Percentiles rank a stretch among this genome's conserved stretches.
Evolutionary conservation across 805 yeast genomes (phyloP).

Genomic region (Metschnikowia reukaufii): DNA sequence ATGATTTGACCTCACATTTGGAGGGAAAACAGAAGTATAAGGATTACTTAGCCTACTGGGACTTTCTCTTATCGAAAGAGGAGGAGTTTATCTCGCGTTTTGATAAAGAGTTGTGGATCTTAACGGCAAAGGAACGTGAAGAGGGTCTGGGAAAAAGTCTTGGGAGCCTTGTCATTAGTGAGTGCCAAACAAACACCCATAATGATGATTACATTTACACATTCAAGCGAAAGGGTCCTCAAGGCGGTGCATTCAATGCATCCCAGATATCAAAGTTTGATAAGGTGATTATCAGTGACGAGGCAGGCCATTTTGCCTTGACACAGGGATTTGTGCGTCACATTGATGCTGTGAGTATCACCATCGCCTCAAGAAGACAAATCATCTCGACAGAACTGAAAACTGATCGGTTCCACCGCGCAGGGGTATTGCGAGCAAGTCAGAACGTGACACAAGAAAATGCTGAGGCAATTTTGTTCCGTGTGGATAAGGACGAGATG

Average conservation of each 20-base stretch:
- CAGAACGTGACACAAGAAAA: constrained; percentile 7
- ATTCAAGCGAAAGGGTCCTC: constrained; percentile 38
- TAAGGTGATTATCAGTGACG: constrained; percentile 74
- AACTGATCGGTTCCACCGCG: constrained; percentile 40
- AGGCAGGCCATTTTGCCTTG: constrained; percentile 71
- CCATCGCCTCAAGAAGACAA: constrained; percentile 54
- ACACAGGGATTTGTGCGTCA: constrained; percentile 58
- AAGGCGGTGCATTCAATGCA: constrained; percentile 12
- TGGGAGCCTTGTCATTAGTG: constrained; percentile 47
- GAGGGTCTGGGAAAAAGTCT: constrained; percentile 56
- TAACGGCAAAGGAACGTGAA: constrained; percentile 61
- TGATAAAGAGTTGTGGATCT: constrained; percentile 68
- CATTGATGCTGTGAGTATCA: constrained; percentile 44
- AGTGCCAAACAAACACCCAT: constrained; percentile 22
- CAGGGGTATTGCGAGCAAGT: constrained; percentile 17
- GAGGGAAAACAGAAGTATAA: constrained; percentile 37
- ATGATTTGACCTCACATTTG: constrained; percentile 52
- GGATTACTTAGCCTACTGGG: constrained; percentile 72
- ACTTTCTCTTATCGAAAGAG: constrained; percentile 68
- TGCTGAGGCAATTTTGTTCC: constrained; percentile 32
- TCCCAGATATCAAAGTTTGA: constrained; percentile 61
- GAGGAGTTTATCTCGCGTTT: constrained; percentile 54
- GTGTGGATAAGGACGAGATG: constrained; percentile 81
- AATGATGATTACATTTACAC: constrained; percentile 44
- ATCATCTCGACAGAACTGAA: constrained; percentile 45